These are phyloP conservation scores for Kodamaea plutei DNA, from an alignment of 1,139 yeast species.

Conservation along the genomic window DNA sequence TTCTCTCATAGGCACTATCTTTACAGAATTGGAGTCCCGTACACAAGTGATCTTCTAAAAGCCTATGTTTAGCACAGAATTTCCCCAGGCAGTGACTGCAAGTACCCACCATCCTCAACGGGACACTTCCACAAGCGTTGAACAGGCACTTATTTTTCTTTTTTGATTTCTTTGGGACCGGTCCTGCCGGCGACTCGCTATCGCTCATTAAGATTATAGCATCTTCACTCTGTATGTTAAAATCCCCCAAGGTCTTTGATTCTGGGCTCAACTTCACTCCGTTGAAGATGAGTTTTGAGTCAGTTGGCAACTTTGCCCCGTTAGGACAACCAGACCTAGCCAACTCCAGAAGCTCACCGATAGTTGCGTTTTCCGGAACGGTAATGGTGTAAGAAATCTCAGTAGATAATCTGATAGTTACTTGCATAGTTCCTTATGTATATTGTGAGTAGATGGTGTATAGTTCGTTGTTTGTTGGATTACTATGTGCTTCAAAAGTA, in stretches of 20 bases:
- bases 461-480: no score
- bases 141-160: constrained; percentile 65
- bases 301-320: constrained; percentile 29
- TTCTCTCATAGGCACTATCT: constrained; percentile 62
- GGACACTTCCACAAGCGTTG: constrained; percentile 57
- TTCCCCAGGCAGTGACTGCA: constrained; percentile 84
- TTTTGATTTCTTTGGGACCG: constrained; percentile 36
- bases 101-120: constrained; percentile 82
- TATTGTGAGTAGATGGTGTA: background rate
- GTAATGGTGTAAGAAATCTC: constrained; percentile 40
- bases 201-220: constrained; percentile 46
- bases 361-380: constrained; percentile 48
- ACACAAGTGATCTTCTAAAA: constrained; percentile 82
- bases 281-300: constrained; percentile 48
- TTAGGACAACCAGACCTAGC: constrained; percentile 42
- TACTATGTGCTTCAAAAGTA: no score
- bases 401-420: constrained; percentile 41
- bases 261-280: constrained; percentile 46
- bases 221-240: constrained; percentile 19
- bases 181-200: constrained; percentile 16
- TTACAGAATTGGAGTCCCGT: constrained; percentile 75
- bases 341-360: constrained; percentile 43
- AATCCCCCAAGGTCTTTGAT: constrained; percentile 21
- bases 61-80: constrained; percentile 82
- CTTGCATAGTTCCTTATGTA: constrained; percentile 37